Base-by-base conservation (phyloP, 2,329 filamentous ascomycete species). In the Ascochyta rabiei region DNA sequence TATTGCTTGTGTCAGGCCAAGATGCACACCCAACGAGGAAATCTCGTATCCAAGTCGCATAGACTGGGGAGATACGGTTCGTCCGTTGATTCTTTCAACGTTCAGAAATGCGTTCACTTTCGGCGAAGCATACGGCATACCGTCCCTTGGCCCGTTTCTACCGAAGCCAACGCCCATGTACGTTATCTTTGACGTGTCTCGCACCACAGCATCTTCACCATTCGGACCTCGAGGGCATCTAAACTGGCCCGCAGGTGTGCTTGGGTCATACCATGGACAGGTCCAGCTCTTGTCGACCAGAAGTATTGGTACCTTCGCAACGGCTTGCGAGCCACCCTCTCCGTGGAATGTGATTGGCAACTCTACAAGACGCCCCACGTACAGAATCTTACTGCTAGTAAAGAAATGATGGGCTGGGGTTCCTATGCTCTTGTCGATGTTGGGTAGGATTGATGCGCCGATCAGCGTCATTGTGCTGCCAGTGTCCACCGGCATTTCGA, bases 81-180 rank as follows among this genome's bases (percentile, higher is more conserved):
- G 28, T 15, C 63, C 66, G 7, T 74, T 63, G 35, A 75, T 65
- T 4, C 61, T 47, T 15, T 64, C 48, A 39, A 75, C 57, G 37
- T 76, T 76, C 45, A 75, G 41, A 33, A 75, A 75, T 1, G 74
- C 69, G 45, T 76, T 75, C 34, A 65, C 61, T 16, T 53, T 57
- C 4, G 72, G 70, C 18, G 63, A 52, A 31, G 63, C 71, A 48
- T 63, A 66, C 5, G 66, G 66, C 66, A 71, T 69, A 7, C 65
- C 67, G 21, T 71, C 67, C 15, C 54, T 65, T 7, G 60, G 56
- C 24, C 52, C 53, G 40, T 75, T 75, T 33, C 72, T 61, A 6
- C 70, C 71, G 28, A 75, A 75, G 1, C 72, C 72, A 37, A 75
- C 63, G 8, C 72, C 72, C 72, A 75, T 75, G 50, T 74, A 75